phyloP scores from a whole-genome alignment of 129 eudicot genomes.

The Ambrosia artemisiifolia region DNA sequence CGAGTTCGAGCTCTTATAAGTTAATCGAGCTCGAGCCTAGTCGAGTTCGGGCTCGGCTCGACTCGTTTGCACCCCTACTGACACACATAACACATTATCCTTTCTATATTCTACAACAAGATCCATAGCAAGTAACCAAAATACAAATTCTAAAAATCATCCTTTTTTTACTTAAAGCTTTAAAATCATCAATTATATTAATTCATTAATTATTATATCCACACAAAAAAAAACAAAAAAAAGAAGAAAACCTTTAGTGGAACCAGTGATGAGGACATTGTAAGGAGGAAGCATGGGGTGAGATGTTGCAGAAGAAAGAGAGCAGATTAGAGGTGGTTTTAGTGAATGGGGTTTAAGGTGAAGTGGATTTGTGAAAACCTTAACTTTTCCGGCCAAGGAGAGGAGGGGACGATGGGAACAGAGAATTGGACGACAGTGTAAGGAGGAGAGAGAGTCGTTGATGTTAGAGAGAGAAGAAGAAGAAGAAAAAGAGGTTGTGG shows the following conservation, averaged over 20 bases:
- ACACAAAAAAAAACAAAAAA: not conserved
- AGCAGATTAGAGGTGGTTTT: conserved; percentile 10
- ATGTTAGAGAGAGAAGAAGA: not conserved
- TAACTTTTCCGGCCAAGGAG: conserved; percentile 9
- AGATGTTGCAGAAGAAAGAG: not conserved
- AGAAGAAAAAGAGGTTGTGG: not conserved
- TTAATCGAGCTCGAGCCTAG: too few relatives aligned
- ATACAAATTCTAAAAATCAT: not conserved
- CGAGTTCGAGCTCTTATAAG: too few relatives aligned
- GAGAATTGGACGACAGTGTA: conserved; percentile 13
- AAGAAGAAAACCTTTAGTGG: conserved; percentile 61
- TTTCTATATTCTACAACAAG: not conserved
- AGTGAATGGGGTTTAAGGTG: conserved; percentile 6
- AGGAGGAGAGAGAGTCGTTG: conserved; percentile 3
- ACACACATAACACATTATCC: not conserved
- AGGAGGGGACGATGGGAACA: conserved; percentile 6
- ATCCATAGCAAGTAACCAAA: not conserved
- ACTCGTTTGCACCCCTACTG: too few relatives aligned
- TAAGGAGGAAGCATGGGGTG: conserved; percentile 88
- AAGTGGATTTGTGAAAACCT: not conserved
- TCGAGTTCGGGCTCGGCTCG: too few relatives aligned
- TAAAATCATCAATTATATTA: not conserved
- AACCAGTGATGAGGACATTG: conserved; percentile 84
- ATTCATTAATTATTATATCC: not conserved
- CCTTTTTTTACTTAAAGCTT: not conserved